Conservation (phyloP, 768 basidiomycete genomes). For the Rubroboletus satanas region DNA sequence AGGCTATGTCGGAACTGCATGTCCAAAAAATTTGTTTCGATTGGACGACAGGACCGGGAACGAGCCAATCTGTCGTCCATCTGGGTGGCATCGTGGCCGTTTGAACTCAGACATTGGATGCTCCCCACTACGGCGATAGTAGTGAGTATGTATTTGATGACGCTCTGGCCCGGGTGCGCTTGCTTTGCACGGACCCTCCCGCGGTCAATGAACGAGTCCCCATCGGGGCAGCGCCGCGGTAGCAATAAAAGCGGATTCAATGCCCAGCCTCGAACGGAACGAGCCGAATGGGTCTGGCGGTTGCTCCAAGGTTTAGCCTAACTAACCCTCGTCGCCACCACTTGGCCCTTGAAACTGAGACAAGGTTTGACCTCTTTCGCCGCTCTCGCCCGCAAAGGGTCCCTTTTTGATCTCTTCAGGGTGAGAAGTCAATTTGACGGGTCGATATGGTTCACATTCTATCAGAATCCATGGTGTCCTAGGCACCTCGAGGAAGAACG, state of each 20-base stretch:
- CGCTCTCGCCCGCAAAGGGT: neutral
- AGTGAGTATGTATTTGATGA: neutral
- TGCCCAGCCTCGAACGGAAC: conserved; percentile 6
- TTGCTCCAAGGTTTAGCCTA: neutral
- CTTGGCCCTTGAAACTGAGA: conserved; percentile 3
- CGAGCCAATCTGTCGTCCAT: neutral
- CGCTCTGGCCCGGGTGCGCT: neutral
- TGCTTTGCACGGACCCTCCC: neutral
- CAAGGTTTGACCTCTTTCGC: neutral
- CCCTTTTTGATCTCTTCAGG: neutral
- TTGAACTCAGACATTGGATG: neutral
- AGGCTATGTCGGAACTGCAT: conserved; percentile 5
- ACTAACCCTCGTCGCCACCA: conserved; percentile 6
- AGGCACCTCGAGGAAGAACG: neutral
- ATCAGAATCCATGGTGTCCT: neutral
- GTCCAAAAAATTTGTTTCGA: neutral
- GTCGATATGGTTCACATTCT: neutral
- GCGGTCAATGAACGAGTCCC: neutral
- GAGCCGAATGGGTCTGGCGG: neutral
- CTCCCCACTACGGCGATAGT: neutral
- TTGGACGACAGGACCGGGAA: neutral
- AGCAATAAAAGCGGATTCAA: conserved; percentile 6
- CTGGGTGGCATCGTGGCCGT: neutral
- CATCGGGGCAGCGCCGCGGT: conserved; percentile 1
- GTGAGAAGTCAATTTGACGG: neutral